Conservation (phyloP, 805 yeast species). For the Starmerella cellae region DNA sequence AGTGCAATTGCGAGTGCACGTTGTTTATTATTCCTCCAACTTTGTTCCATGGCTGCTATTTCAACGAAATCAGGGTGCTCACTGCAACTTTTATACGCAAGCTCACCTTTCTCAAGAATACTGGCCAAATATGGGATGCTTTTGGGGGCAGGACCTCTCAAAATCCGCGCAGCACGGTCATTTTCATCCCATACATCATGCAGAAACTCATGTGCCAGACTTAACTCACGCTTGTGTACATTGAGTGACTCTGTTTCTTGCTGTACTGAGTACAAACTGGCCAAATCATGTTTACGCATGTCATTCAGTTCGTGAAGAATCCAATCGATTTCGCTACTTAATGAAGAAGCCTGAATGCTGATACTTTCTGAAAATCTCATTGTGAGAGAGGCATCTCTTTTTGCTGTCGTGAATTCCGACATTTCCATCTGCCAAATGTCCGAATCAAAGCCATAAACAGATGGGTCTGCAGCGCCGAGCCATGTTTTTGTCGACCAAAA, state of each 20-base stretch:
- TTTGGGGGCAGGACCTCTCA: slow-evolving; percentile 59
- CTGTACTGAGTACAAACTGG: slow-evolving; percentile 35
- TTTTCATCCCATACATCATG: slow-evolving; percentile 48
- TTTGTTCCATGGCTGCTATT: slow-evolving; percentile 48
- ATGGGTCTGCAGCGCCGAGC: slow-evolving; percentile 13
- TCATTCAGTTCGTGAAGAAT: slow-evolving; percentile 42
- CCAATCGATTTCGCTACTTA: slow-evolving; percentile 36
- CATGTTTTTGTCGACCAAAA: slow-evolving; percentile 11
- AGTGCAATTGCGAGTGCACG: slow-evolving; percentile 64
- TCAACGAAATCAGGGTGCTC: slow-evolving; percentile 52
- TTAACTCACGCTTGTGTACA: slow-evolving; percentile 32
- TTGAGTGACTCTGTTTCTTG: slow-evolving; percentile 40
- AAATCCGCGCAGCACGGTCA: slow-evolving; percentile 51
- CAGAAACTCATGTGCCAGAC: slow-evolving; percentile 38
- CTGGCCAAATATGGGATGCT: slow-evolving; percentile 42
- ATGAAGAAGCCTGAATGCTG: slow-evolving; percentile 33
- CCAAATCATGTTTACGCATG: slow-evolving; percentile 49
- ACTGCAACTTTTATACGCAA: slow-evolving; percentile 48
- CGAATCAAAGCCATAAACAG: slow-evolving; percentile 7
- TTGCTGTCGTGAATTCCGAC: not conserved
- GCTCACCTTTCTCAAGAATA: slow-evolving; percentile 47
- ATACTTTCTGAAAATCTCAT: slow-evolving; percentile 25
- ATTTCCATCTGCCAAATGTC: slow-evolving; percentile 7
- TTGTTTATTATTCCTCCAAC: slow-evolving; percentile 73
- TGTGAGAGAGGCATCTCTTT: slow-evolving; percentile 4